Conservation (phyloP, 805 yeast species). For the Ogataea siamensis region DNA sequence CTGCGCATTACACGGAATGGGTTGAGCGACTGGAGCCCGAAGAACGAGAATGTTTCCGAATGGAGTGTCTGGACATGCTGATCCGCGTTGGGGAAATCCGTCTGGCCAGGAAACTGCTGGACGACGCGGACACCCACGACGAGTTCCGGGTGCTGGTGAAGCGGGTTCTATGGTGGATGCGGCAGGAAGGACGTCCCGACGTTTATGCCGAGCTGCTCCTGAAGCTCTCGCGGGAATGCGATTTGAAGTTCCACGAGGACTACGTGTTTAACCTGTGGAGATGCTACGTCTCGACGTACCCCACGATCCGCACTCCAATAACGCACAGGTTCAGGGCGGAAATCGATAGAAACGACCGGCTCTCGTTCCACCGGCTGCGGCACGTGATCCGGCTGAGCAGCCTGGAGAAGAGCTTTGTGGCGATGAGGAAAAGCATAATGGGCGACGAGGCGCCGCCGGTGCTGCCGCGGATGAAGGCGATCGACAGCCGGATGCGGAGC, state of each 20-base stretch:
- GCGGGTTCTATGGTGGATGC: conserved; percentile 19
- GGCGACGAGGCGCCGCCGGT: conserved; percentile 9
- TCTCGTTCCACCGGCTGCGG: background rate
- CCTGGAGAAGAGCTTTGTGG: no score
- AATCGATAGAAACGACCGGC: background rate
- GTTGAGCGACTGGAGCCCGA: conserved; percentile 11
- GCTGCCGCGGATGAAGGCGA: conserved; percentile 18
- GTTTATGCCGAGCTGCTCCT: conserved; percentile 21
- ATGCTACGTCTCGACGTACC: conserved; percentile 19
- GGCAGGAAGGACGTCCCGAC: conserved; percentile 20
- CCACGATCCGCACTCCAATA: conserved; percentile 21
- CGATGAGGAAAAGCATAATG: conserved; percentile 7
- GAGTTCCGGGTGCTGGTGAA: conserved; percentile 13
- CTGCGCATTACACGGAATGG: conserved; percentile 4
- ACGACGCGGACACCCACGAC: conserved; percentile 5
- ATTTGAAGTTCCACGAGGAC: conserved; percentile 17
- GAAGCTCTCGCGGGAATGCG: conserved; percentile 29
- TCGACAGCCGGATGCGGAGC: conserved; percentile 24
- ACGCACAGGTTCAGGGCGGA: conserved; percentile 14
- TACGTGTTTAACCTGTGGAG: conserved; percentile 25
- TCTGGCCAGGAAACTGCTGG: conserved; percentile 11
- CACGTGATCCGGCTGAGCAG: conserved; percentile 2
- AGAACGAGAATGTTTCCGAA: conserved; percentile 6
- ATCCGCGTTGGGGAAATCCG: conserved; percentile 20
- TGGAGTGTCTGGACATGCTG: conserved; percentile 18